Evolutionary conservation across 805 yeast species (phyloP).

Genomic region (Spathaspora hagerdaliae): DNA sequence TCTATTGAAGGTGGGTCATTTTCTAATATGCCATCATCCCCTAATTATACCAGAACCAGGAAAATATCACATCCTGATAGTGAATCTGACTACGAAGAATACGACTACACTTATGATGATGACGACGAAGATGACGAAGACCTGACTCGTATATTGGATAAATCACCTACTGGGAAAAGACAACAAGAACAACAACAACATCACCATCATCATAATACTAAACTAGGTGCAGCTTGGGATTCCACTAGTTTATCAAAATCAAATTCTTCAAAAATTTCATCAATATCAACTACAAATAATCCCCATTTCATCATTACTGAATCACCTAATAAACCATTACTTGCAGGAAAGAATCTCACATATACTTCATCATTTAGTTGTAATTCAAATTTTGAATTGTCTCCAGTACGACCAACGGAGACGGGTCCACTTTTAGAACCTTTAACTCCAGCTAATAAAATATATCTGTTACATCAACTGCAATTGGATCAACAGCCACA

Average conservation of each 20-base stretch:
- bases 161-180: conserved; percentile 13
- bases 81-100: conserved; percentile 3
- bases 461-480: conserved; percentile 5
- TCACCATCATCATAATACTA: not conserved
- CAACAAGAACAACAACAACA: conserved; percentile 4
- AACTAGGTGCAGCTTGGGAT: not conserved
- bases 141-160: conserved; percentile 9
- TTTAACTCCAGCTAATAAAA: conserved; percentile 46
- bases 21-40: conserved; percentile 29
- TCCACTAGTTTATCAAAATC: not conserved
- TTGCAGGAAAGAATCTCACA: conserved; percentile 41
- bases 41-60: conserved; percentile 11
- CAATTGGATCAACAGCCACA: not conserved
- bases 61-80: conserved; percentile 1
- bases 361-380: conserved; percentile 67
- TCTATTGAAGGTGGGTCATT: conserved; percentile 11
- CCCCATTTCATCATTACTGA: conserved; percentile 24
- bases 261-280: not conserved
- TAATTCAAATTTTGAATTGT: conserved; percentile 58
- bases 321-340: conserved; percentile 38
- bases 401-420: conserved; percentile 54
- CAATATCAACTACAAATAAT: conserved; percentile 6
- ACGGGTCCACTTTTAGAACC: conserved; percentile 68
- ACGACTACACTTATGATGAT: conserved; percentile 1
- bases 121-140: conserved; percentile 15